Conservation (phyloP, 768 basidiomycete species). For the Boletus vermiculosoides region DNA sequence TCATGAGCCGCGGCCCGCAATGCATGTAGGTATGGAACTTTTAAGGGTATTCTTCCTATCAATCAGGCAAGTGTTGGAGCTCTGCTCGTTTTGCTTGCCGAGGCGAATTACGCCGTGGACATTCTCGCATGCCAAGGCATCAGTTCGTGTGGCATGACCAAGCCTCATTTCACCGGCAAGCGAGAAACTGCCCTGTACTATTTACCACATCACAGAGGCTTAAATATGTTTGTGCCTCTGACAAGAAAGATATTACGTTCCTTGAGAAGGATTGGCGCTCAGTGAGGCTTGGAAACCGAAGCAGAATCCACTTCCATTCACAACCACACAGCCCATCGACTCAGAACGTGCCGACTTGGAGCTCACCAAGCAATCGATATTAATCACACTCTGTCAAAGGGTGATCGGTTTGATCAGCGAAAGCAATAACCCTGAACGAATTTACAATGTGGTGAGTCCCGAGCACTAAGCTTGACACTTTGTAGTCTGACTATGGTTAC, state of each 20-base stretch:
- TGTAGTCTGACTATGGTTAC: too few relatives aligned
- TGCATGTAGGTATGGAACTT: not conserved
- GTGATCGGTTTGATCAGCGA: too few relatives aligned
- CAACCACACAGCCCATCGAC: not conserved
- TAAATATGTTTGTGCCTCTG: not conserved
- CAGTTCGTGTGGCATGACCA: not conserved
- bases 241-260: not conserved
- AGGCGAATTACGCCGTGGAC: not conserved
- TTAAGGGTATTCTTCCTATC: not conserved
- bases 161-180: not conserved
- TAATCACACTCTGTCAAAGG: too few relatives aligned
- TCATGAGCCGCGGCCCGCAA: not conserved
- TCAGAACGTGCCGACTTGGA: not conserved
- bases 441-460: too few relatives aligned
- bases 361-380: too few relatives aligned
- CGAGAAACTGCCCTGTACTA: not conserved
- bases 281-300: not conserved
- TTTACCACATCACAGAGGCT: not conserved
- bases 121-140: not conserved
- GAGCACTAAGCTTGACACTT: too few relatives aligned
- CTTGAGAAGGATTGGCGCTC: not conserved
- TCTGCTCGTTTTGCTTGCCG: not conserved
- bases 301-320: not conserved
- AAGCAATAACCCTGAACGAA: too few relatives aligned
- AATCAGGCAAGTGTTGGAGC: not conserved